Base-by-base conservation (phyloP, 2,329 filamentous ascomycete species). In the Byssothecium circinans region DNA sequence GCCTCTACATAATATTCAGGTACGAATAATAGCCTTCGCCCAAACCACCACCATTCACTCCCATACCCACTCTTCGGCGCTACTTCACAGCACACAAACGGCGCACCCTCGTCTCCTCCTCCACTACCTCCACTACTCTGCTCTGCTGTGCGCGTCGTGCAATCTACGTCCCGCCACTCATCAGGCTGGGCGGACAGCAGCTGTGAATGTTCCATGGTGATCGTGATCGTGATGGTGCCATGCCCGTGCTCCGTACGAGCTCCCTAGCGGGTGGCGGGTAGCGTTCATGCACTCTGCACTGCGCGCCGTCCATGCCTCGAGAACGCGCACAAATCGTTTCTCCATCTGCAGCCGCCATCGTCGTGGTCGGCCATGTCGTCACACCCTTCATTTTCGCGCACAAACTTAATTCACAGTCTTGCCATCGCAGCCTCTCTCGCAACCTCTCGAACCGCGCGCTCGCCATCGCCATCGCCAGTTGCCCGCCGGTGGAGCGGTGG, bases 321-420 rank as follows among this genome's bases (percentile, higher is more conserved):
- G 12, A 2, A 2, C 15, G 23, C 2, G 15, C 17, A 34, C 33
- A 23, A 15, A 20, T 5, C 27, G 10, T 40, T 12, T 29, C n/a
- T 34, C 25, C 18, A 41, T 18, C 27, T 38, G 45, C 47, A 29
- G 42, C 39, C 33, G 41, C n/a, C 37, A 22, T n/a, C n/a, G n/a
- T n/a, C n/a, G 23, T 47, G 32, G n/a, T 32, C 33, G 33, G 19
- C 8, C 15, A 36, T 19, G 22, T 25, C 48, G 35, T 52, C 50
- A 52, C 50, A 41, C 39, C 18, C 12, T 20, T 14, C n/a, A 43
- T 47, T 46, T 42, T 27, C 11, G 19, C 35, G 17, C 44, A 43
- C 47, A 37, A 29, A 34, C n/a, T 17, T 40, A 45, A 50, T 54
- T 54, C 51, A 51, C 48, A 22, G 17, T 45, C 27, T 40, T 43